Base-by-base conservation (phyloP, 2,329 filamentous ascomycete species). In the Trichoderma guizhouense region DNA sequence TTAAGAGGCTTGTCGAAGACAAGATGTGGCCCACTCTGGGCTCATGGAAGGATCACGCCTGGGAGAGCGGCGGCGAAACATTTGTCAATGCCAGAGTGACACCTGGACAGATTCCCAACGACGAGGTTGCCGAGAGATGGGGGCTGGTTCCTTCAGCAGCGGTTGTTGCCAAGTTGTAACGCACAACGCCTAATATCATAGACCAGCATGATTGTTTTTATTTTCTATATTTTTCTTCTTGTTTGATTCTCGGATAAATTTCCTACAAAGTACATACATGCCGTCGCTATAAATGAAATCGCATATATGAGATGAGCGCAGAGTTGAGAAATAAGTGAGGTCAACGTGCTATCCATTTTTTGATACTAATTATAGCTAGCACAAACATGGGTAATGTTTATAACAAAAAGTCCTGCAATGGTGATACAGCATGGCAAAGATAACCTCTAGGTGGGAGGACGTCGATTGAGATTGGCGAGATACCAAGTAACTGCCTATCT, bases 21-120 rank as follows among this genome's bases (percentile, higher is more conserved):
- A 74, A 76, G 1, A 87, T 93, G 78, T 88, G 89, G 81, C 80
- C 82, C 67, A 84, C 88, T 30, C 78, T 93, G 21, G 90, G 88
- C 0, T 76, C 83, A 24, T 92, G 90, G 85, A 87, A 87, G 74
- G 89, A 91, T 75, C 91, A 87, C 75, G 83, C 86, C 5, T 93
- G 91, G 91, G 82, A 84, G 47, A 91, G 89, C 75, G 90, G 90
- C 1, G 84, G 81, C 3, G 79, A 81, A 36, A 79, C 75, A 0
- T 87, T 84, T 73, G 79, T 83, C 5, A 86, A 86, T 75, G 62
- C 76, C 9, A 79, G 81, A 21, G 24, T 73, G 21, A 73, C 71
- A 18, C 77, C 76, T 74, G 81, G 80, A 0, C 71, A 74, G 28
- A 74, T 82, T 43, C 80, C 81, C 1, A 71, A 75, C 11, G 80